These are phyloP conservation scores for Annulohypoxylon nitens DNA, from an alignment of 495 filamentous ascomycete genomes.

Conservation along the genomic window DNA sequence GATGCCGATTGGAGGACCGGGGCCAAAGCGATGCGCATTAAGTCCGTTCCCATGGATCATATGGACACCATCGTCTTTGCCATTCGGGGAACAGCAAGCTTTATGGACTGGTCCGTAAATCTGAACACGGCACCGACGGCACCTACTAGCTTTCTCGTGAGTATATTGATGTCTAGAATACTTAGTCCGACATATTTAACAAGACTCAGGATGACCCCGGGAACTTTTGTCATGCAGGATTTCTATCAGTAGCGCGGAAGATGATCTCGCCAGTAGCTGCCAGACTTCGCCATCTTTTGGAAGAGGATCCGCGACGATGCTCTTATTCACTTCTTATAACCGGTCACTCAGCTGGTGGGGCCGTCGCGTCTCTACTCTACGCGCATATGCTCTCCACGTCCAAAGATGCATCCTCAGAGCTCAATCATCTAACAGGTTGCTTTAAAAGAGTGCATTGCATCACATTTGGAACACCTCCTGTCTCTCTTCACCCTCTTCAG, in stretches of 20 bases:
- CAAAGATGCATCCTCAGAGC: slow-evolving; percentile 68
- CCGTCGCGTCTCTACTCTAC: slow-evolving; percentile 81
- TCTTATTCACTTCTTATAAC: slow-evolving; percentile 81
- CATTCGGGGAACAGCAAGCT: slow-evolving; percentile 80
- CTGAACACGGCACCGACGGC: slow-evolving; percentile 72
- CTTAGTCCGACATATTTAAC: slow-evolving; percentile 10
- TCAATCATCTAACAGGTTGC: slow-evolving; percentile 72
- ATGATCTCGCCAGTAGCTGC: slow-evolving; percentile 81
- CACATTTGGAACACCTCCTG: slow-evolving; percentile 83
- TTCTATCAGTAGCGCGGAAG: slow-evolving; percentile 77
- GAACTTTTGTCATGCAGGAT: slow-evolving; percentile 83
- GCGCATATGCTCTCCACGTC: slow-evolving; percentile 78
- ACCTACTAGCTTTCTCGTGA: slow-evolving; percentile 73
- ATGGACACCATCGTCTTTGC: slow-evolving; percentile 83
- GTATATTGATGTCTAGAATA: slow-evolving; percentile 28
- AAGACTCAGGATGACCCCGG: slow-evolving; percentile 72
- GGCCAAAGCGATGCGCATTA: slow-evolving; percentile 87
- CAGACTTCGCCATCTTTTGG: slow-evolving; percentile 73
- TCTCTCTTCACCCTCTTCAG: slow-evolving; percentile 75
- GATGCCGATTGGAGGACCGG: slow-evolving; percentile 76
- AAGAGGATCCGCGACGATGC: slow-evolving; percentile 75
- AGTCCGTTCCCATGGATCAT: slow-evolving; percentile 78
- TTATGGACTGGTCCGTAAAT: slow-evolving; percentile 89
- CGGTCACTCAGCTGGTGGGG: slow-evolving; percentile 86
- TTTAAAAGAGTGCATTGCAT: slow-evolving; percentile 86